A percentile compares a stretch with the other conserved stretches of the same genome.
phyloP scores from a whole-genome alignment of 2,329 filamentous ascomycete genomes.

The Verticillium alfalfae region DNA sequence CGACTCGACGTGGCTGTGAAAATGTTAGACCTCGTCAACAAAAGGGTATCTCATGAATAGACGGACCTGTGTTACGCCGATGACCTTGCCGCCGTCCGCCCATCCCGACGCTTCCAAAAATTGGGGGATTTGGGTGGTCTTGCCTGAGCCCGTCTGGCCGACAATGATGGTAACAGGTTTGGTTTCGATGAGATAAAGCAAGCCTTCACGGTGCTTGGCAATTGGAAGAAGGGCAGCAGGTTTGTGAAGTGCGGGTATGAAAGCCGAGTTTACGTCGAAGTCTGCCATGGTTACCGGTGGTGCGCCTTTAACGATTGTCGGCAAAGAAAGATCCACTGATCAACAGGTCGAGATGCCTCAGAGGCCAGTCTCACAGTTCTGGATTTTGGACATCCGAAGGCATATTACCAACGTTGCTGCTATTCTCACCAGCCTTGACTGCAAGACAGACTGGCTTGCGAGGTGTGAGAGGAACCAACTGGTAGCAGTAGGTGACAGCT shows the following conservation, averaged over 20 bases:
- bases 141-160: constrained; percentile 90
- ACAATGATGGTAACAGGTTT: constrained; percentile 82
- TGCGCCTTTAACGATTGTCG: not conserved
- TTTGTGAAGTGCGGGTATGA: constrained; percentile 82
- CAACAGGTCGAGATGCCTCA: not conserved
- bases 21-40: not conserved
- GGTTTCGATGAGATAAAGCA: constrained; percentile 84
- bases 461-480: not conserved
- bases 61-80: constrained; percentile 85
- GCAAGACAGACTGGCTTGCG: not conserved
- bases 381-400: not conserved
- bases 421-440: no score
- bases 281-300: constrained; percentile 40
- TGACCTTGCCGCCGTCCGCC: constrained; percentile 75
- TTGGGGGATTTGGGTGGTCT: constrained; percentile 93
- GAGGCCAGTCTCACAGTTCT: not conserved
- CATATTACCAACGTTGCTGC: not conserved
- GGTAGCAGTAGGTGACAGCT: not conserved
- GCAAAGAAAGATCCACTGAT: not conserved
- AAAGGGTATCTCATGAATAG: not conserved
- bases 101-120: constrained; percentile 85
- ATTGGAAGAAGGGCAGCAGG: constrained; percentile 81
- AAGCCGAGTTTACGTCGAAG: constrained; percentile 49
- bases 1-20: constrained; percentile 74
- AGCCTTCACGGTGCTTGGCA: constrained; percentile 68